Conservation (phyloP, 23 red algal genomes). For the Gracilaria domingensis region DNA sequence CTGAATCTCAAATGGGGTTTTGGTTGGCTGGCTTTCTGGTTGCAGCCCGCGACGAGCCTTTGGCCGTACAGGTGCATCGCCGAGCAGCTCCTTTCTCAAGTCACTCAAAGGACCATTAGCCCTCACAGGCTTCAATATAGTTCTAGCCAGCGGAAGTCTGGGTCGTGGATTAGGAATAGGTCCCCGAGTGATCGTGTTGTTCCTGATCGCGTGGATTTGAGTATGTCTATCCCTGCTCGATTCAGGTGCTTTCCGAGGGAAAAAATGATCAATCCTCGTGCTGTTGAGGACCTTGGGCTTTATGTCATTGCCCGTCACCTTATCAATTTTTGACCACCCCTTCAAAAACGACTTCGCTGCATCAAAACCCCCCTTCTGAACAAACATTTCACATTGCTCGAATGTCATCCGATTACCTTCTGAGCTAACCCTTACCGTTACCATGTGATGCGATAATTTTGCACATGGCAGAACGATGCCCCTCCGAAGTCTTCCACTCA, state of each 20-base stretch:
- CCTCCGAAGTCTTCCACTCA: neutral
- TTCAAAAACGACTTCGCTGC: neutral
- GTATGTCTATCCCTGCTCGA: neutral
- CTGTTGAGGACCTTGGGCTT: neutral
- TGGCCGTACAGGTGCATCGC: neutral
- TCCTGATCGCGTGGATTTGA: neutral
- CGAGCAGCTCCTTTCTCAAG: neutral
- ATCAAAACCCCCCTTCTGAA: neutral
- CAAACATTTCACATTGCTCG: conserved; percentile 27
- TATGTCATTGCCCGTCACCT: neutral
- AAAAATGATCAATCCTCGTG: conserved; percentile 53
- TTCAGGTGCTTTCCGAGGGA: neutral
- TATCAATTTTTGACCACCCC: conserved; percentile 6
- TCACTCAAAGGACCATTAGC: neutral
- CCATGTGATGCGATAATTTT: conserved; percentile 37
- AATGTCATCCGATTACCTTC: conserved; percentile 4
- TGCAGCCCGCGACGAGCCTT: conserved; percentile 2
- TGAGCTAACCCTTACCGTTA: conserved; percentile 1
- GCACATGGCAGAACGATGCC: conserved; percentile 22
- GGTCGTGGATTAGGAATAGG: neutral
- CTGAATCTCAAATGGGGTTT: conserved; percentile 19
- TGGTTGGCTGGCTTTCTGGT: conserved; percentile 16
- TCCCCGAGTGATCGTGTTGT: neutral
- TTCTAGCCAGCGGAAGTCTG: neutral
- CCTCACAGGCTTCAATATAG: neutral